Base-by-base conservation (phyloP, 2,329 filamentous ascomycete species). In the Chaetomiaceae sp. region DNA sequence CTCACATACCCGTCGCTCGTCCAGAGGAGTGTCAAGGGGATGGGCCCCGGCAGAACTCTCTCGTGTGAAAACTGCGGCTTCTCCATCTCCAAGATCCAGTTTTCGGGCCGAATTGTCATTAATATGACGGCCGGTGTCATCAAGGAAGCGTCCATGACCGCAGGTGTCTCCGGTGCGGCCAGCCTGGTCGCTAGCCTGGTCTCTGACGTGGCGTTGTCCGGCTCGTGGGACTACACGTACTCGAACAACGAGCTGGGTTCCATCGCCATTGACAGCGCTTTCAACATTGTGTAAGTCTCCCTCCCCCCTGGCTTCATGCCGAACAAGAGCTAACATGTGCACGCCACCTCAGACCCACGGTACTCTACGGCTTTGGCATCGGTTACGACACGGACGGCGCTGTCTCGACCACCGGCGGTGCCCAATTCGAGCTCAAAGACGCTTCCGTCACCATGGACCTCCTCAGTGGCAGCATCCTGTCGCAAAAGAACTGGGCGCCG, bases 31-130 rank as follows among this genome's bases (percentile, higher is more conserved):
- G 17, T 31, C 34, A n/a, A 13, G 41, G 27, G 16, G 23, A 9
- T 16, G 25, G 34, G 25, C 12, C 17, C 30, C 34, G 19, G 31
- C 34, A 51, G 31, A 20, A 27, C 27, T 6, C 23, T 45, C 14
- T 45, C 41, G 5, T 45, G 48, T 21, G 42, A 34, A 13, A 41
- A 51, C 35, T 51, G 42, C 16, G 48, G 48, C 4, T 51, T 51
- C 34, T 20, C 48, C n/a, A 27, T 45, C 14, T 51, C 48, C 3
- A 45, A 35, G 25, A 35, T 45, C 13, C 34, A 19, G 34, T 41
- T 51, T 17, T 25, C 35, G 12, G 48, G 48, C n/a, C 19, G 45
- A 17, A 51, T 51, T 10, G 21, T 51, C 2, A 46, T 51, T 42
- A 51, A 45, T 27, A 41, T 45, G 40, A 44, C 39, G 21, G 48